These are phyloP conservation scores for Acacia confusa DNA, from an alignment of 306 rosid genomes.

Conservation along the genomic window DNA sequence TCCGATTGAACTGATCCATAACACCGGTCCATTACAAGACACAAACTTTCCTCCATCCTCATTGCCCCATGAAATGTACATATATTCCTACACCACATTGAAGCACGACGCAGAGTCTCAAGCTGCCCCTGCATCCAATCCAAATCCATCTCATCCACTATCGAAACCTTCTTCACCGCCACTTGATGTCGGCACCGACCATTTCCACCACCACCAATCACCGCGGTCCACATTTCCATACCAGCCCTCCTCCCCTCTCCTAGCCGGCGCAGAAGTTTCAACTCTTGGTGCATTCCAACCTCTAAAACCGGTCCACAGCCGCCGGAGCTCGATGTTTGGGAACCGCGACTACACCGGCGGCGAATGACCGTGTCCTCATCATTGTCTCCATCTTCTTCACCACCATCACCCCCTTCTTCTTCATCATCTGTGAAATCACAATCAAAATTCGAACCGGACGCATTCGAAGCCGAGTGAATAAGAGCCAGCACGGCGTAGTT, in stretches of 20 bases:
- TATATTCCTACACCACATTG: constrained; percentile 98
- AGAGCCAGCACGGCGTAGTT: constrained; percentile 88
- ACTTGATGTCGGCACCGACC: constrained; percentile 77
- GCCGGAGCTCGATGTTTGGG: constrained; percentile 67
- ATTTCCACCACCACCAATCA: constrained; percentile 48
- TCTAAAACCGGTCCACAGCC: constrained; percentile 92
- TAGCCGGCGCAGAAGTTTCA: constrained; percentile 68
- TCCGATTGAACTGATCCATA: constrained; percentile 90
- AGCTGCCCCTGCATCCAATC: constrained; percentile 84
- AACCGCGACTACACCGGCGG: constrained; percentile 59
- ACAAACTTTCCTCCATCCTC: constrained; percentile 72
- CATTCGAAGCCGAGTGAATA: constrained; percentile 47
- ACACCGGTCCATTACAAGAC: constrained; percentile 86
- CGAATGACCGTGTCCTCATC: constrained; percentile 43
- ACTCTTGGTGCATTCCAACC: constrained; percentile 75
- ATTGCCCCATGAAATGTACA: constrained; percentile 91
- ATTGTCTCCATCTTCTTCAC: constrained; percentile 31
- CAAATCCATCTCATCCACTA: constrained; percentile 67
- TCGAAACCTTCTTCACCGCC: constrained; percentile 75
- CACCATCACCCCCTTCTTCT: constrained; percentile 50
- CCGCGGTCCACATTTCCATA: constrained; percentile 83
- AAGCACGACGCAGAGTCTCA: constrained; percentile 80
- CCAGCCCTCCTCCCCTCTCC: constrained; percentile 83
- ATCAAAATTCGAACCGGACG: constrained; percentile 44
- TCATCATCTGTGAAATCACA: constrained; percentile 73